Base-by-base conservation (phyloP, 1,284 basidiomycete species). In the Blastosporella zonata region DNA sequence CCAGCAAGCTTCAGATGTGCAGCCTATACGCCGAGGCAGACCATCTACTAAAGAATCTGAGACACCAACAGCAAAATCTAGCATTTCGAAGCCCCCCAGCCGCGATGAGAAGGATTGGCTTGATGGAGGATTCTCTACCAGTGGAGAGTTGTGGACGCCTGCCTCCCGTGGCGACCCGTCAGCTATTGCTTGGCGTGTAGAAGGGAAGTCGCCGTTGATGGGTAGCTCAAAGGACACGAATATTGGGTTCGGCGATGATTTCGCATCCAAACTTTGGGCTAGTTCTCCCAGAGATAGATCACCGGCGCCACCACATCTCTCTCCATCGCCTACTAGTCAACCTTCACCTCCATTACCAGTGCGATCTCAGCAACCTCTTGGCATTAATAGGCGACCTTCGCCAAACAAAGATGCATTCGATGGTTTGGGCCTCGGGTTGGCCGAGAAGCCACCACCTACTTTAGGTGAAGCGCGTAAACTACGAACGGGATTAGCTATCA, bases 11-110 rank as follows among this genome's bases (percentile, higher is more conserved):
- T 21, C 47, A 17, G 46, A 48, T 12, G 20, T 41, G 6, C 49
- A 83, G 27, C 84, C 85, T 0, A 84, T 89, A 82, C 79, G 88
- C 39, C 74, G 87, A 34, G 88, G 87, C 12, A 72, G 87, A 27
- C 86, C 87, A 10, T 62, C 66, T 41, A 48, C 61, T 33, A 69
- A 68, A 41, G 69, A 70, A 41, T 57, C 44, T 52, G n/a, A 48
- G 58, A 43, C 62, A 59, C 45, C 69, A 50, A 59, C 66, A 49
- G 17, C 67, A 63, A 75, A 69, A 55, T 66, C 68, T 2, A 49
- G 67, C 1, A 76, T 72, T 57, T 69, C 73, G 1, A 64, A 66
- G 51, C 40, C 31, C 2, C 28, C 53, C 29, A 47, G 53, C 35
- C 43, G 64, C 39, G 62, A 67, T 56, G 51, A 58, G 38, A 65